Conservation (phyloP, 176 grass and related monocot genomes). For the Tuctoria greenei region DNA sequence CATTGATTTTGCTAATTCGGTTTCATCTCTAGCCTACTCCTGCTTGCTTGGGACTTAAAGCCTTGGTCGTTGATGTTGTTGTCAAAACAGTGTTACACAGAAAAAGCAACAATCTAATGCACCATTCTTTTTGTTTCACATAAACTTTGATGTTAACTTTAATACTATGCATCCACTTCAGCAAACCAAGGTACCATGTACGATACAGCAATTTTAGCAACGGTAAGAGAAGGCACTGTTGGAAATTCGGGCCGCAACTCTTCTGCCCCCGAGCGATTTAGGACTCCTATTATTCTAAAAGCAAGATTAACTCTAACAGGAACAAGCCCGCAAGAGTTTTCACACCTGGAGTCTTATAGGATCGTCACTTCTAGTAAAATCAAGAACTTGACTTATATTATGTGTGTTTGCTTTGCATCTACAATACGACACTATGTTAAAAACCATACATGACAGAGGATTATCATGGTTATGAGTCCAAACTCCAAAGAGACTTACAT, state of each 20-base stretch:
- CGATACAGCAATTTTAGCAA: constrained; percentile 12
- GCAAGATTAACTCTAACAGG: too few relatives aligned
- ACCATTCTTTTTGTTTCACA: neutral
- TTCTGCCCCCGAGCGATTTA: too few relatives aligned
- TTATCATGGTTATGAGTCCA: neutral
- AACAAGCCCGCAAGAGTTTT: constrained; percentile 10
- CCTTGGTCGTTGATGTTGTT: neutral
- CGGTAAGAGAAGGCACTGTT: neutral
- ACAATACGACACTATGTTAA: neutral
- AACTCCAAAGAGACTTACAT: constrained; percentile 63
- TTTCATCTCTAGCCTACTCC: neutral
- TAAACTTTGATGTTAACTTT: constrained; percentile 14
- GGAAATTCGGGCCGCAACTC: too few relatives aligned
- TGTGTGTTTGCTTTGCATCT: neutral
- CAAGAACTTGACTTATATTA: constrained; percentile 14
- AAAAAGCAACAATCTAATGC: constrained; percentile 12
- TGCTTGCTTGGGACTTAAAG: neutral
- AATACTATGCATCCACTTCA: constrained; percentile 7
- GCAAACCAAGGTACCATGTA: constrained; percentile 9
- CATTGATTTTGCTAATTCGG: neutral
- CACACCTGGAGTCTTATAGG: neutral
- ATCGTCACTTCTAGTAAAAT: neutral
- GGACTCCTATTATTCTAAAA: too few relatives aligned
- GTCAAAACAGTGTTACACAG: neutral
- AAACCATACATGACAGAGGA: constrained; percentile 1